Evolutionary conservation across 768 basidiomycete genomes (phyloP), one percentile per base, ranked within the genome.

Genomic region (Fibroporia radiculosa): DNA sequence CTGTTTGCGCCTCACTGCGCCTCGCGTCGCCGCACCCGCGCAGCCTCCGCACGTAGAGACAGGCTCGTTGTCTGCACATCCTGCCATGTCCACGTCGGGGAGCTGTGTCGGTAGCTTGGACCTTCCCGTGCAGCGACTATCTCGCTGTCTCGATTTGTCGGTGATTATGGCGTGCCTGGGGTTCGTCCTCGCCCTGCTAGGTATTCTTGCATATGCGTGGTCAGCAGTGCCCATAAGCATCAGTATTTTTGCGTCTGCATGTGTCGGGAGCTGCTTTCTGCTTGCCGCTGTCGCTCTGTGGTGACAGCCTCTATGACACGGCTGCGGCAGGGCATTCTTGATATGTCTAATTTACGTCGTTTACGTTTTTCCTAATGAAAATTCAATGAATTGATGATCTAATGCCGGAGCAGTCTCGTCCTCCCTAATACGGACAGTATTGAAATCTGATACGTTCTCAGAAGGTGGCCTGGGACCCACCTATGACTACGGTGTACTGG

Each of bases 161-260:
- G 52, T 45, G 27, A 32, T 35, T 26, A 45, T 56, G 49, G 42
- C 55, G 1, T 36, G 48, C 16, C 20, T 52, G 24, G 59, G 54
- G 0, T 52, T 55, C 44, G 11, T 53, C 20, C 44, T 55, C 28
- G 51, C 48, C 10, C 23, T 55, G 3, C 3, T 52, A 34, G 54
- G 54, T 10, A 49, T 49, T 4, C 24, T 53, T 8, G 40, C 48
- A 24, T 58, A 53, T 43, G 49, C 54, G 25, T 60, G 56, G 59
- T 48, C 51, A 24, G 28, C 45, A 27, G 32, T 60, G 26, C 52
- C 59, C 7, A 18, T 43, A 14, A 47, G 49, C 16, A 22, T 58
- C 14, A 45, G 48, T 3, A 54, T 49, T 19, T 56, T 56, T 28
- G 49, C 50, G 26, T 56, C 53, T 25, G 55, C 42, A 6, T 56